phyloP scores from a whole-genome alignment of 179 eudicot species.

The Nepenthes alata region DNA sequence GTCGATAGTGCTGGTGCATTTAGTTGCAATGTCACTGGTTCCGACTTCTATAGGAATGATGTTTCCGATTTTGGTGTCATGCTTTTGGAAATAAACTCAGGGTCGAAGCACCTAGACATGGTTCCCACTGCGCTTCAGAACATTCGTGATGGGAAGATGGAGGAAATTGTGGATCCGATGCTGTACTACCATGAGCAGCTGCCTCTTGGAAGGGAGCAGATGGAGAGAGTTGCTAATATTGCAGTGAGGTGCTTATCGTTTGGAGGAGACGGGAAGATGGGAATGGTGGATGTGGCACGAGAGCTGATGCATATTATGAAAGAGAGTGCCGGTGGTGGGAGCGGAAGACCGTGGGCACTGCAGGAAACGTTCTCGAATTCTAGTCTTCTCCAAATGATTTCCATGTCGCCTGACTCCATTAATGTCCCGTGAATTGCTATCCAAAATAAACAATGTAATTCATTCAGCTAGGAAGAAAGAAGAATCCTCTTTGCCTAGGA shows the following conservation, averaged over 20 bases:
- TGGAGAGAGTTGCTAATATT: conserved; percentile 58
- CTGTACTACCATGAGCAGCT: conserved; percentile 67
- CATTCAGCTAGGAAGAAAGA: not conserved
- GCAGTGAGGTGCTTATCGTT: conserved; percentile 65
- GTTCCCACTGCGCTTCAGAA: conserved; percentile 37
- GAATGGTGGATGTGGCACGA: conserved; percentile 57
- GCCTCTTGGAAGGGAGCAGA: conserved; percentile 39
- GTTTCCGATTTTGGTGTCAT: conserved; percentile 60
- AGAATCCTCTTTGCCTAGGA: not conserved
- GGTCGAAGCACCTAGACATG: conserved; percentile 22
- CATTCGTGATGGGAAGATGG: conserved; percentile 55
- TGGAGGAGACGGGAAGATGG: conserved; percentile 53
- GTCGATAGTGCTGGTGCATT: not conserved
- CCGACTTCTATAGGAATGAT: conserved; percentile 29
- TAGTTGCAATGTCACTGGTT: not conserved
- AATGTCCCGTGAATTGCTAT: conserved; percentile 27
- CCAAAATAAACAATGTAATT: not conserved
- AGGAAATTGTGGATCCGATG: conserved; percentile 61
- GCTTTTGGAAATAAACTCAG: conserved; percentile 58
- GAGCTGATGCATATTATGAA: conserved; percentile 45
- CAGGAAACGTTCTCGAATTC: conserved; percentile 83
- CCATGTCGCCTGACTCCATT: conserved; percentile 78
- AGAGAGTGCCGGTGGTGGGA: conserved; percentile 32
- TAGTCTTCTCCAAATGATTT: conserved; percentile 80
- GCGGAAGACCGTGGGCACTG: conserved; percentile 39